phyloP scores from a whole-genome alignment of 331 rosid genomes.

The Quercus phellos region DNA sequence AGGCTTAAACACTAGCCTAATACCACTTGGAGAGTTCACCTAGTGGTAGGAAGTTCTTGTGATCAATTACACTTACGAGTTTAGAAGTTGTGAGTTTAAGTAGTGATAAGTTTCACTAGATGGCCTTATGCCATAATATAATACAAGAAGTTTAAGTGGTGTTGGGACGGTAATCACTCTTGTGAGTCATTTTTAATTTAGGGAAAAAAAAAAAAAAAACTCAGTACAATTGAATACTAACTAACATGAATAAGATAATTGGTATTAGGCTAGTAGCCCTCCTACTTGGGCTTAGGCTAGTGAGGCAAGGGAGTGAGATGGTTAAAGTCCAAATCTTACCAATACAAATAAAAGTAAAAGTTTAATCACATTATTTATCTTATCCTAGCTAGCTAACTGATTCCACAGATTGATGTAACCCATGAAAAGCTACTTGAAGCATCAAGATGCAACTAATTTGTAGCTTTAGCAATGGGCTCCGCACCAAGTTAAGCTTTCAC shows the following conservation, averaged over 20 bases:
- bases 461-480: not conserved
- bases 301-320: not conserved
- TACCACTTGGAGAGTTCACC: too few relatives aligned
- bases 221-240: too few relatives aligned
- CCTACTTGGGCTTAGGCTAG: not conserved
- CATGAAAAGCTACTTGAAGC: not conserved
- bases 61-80: too few relatives aligned
- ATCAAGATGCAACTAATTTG: not conserved
- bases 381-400: not conserved
- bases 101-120: too few relatives aligned
- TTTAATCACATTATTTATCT: not conserved
- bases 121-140: too few relatives aligned
- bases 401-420: not conserved
- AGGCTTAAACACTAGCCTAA: too few relatives aligned
- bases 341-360: not conserved
- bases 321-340: not conserved
- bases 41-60: accelerated
- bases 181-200: too few relatives aligned
- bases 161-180: too few relatives aligned
- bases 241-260: not conserved
- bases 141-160: too few relatives aligned
- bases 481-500: not conserved
- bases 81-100: accelerated
- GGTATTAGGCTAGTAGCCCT: not conserved
- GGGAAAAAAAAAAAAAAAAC: too few relatives aligned